Base-by-base conservation (phyloP, 1,139 yeast species). In the Yamadazyma spencermartinsiae region DNA sequence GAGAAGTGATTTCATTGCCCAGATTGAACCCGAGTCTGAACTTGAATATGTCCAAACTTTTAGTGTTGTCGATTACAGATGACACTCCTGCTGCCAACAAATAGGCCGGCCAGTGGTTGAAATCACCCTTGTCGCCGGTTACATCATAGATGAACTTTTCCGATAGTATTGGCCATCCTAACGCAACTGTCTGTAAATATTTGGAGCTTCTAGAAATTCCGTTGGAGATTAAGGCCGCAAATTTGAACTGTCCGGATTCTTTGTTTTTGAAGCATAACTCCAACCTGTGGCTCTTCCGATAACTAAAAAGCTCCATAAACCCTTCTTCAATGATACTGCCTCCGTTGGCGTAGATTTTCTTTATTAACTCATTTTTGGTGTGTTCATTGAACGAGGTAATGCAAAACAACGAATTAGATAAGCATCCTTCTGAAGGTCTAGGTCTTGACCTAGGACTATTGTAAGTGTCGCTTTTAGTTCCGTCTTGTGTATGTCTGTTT, bases 101-200 rank as follows among this genome's bases (percentile, higher is more conserved):
- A 55, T 82, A 89, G 19, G 70, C 62, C 12, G 56, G 63, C 81
- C 90, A 80, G 19, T 58, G 49, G 8, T 51, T 45, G 3, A 65
- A 53, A 12, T 43, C 38, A 0, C 41, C 26, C 0, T 45, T 39
- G 29, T 59, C 55, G 4, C 12, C 12, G 1, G 76, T 51, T 40
- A 85, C 74, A 45, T 82, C 84, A n/a, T 62, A 58, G 8, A 90
- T 67, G 49, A 76, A 89, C 11, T 64, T 58, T 44, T 76, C 74
- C 3, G 87, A 80, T 23, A 90, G 54, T 14, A 88, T 76, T 1
- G 98, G 98, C 95, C 96, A 88, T 2, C 95, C 94, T 31, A 89
- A 58, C 0, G 95, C 88, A n/a, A 89, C 61, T 0, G 86, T 80
- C 54, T 88, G 95, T n/a, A 89, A 59, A 54, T 85, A 90, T 54